Conservation (phyloP, 2,329 filamentous ascomycete species). For the Ceratocystiopsis sp. region DNA sequence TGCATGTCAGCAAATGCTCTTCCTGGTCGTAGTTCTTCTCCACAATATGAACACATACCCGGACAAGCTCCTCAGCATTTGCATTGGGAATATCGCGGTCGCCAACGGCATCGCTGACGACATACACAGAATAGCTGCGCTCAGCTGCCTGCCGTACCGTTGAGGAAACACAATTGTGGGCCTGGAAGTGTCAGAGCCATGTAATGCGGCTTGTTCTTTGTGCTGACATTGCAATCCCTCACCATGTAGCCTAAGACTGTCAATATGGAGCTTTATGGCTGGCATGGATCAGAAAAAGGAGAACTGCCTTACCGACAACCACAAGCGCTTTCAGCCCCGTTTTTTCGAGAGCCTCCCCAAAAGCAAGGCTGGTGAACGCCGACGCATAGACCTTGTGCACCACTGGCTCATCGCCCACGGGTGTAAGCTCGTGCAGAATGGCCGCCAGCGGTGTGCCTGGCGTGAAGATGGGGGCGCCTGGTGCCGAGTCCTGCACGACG, state of each 20-base stretch:
- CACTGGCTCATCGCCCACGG: slow-evolving; percentile 1
- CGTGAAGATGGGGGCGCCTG: slow-evolving; percentile 5
- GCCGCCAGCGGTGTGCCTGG: slow-evolving; percentile 2
- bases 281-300: not conserved
- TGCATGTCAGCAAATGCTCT: not conserved
- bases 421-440: slow-evolving; percentile 2
- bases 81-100: slow-evolving; percentile 1
- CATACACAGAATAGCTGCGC: not conserved
- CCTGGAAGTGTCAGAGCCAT: not conserved
- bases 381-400: slow-evolving; percentile 3
- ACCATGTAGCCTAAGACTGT: not conserved
- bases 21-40: not conserved
- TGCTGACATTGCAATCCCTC: too few relatives aligned
- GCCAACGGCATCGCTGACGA: slow-evolving; percentile 1
- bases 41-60: not conserved
- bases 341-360: slow-evolving; percentile 2
- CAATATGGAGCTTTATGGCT: not conserved
- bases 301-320: not conserved
- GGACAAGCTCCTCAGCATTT: slow-evolving; percentile 3
- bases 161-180: slow-evolving; percentile 5
- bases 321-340: slow-evolving; percentile 2
- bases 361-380: not conserved
- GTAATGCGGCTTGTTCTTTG: not conserved
- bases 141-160: not conserved
- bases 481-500: slow-evolving; percentile 1